A percentile compares a stretch with the other conserved stretches of the same genome.
Conservation (phyloP, 257 asterid genomes). For the Plantago ovata region DNA sequence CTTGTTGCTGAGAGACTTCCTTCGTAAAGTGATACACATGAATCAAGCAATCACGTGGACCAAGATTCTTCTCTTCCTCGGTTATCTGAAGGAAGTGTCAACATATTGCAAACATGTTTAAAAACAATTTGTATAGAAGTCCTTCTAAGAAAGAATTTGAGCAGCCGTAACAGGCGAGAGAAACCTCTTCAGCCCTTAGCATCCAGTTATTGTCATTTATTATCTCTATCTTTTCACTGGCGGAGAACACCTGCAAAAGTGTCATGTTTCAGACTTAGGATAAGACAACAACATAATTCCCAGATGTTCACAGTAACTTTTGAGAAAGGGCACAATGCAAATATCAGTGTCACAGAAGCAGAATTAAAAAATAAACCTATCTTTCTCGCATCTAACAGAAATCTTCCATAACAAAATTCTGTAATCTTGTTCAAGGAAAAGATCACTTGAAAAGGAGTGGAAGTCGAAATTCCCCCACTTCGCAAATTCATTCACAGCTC, state of each 20-base stretch:
- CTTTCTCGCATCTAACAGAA: constrained; percentile 3
- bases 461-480: not conserved
- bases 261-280: constrained; percentile 9
- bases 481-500: not conserved
- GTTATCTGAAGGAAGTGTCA: constrained; percentile 25
- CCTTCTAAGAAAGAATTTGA: not conserved
- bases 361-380: constrained; percentile 3
- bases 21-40: constrained; percentile 52
- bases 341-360: not conserved
- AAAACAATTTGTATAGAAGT: not conserved
- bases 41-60: constrained; percentile 41
- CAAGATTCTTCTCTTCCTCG: constrained; percentile 33
- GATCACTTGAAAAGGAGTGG: not conserved
- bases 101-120: not conserved
- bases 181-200: constrained; percentile 43
- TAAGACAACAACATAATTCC: no score
- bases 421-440: not conserved
- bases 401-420: not conserved
- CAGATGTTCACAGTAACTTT: not conserved
- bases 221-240: constrained; percentile 33
- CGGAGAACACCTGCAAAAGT: constrained; percentile 33
- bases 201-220: constrained; percentile 35
- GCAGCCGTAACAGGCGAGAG: not conserved
- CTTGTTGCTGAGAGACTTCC: constrained; percentile 49
- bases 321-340: not conserved